Evolutionary conservation across 2,329 filamentous ascomycete genomes (phyloP).

Genomic region (Fusarium humuli): DNA sequence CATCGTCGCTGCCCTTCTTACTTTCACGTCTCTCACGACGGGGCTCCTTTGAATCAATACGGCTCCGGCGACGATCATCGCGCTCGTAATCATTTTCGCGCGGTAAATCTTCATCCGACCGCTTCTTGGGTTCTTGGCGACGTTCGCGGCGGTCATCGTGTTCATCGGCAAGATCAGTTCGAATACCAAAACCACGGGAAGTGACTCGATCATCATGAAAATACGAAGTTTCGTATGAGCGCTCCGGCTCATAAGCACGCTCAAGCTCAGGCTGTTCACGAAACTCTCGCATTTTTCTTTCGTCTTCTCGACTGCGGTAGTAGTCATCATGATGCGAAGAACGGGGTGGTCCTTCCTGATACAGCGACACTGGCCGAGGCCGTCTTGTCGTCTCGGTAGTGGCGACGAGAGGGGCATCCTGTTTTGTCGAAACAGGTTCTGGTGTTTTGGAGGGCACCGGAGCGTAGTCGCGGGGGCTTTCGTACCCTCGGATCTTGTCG

Average conservation of each 20-base stretch:
- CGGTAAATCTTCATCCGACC: slow-evolving; percentile 49
- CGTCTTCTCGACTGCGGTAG: slow-evolving; percentile 62
- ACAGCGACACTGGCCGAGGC: slow-evolving; percentile 63
- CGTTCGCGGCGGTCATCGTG: slow-evolving; percentile 59
- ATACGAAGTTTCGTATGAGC: slow-evolving; percentile 46
- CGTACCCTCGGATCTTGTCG: slow-evolving; percentile 70
- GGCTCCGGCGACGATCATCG: slow-evolving; percentile 47
- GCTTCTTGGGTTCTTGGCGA: slow-evolving; percentile 48
- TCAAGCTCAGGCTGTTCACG: slow-evolving; percentile 56
- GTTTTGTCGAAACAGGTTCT: slow-evolving; percentile 47
- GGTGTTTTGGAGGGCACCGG: slow-evolving; percentile 57
- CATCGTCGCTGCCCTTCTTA: slow-evolving; percentile 49
- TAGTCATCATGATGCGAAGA: slow-evolving; percentile 61
- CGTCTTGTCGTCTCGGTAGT: slow-evolving; percentile 46
- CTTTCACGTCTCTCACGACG: slow-evolving; percentile 49
- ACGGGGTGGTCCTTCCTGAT: slow-evolving; percentile 62
- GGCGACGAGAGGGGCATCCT: slow-evolving; percentile 23
- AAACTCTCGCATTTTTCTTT: slow-evolving; percentile 56
- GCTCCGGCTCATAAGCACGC: slow-evolving; percentile 43
- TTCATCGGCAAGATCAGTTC: slow-evolving; percentile 54
- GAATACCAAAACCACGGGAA: slow-evolving; percentile 65
- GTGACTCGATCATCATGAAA: slow-evolving; percentile 62
- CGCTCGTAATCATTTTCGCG: slow-evolving; percentile 47
- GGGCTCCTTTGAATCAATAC: slow-evolving; percentile 44
- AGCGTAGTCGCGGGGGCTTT: slow-evolving; percentile 60